Percentiles rank a stretch among this genome's conserved stretches.
Evolutionary conservation across 345 rosid species (phyloP).

Genomic region (Arabidopsis suecica): DNA sequence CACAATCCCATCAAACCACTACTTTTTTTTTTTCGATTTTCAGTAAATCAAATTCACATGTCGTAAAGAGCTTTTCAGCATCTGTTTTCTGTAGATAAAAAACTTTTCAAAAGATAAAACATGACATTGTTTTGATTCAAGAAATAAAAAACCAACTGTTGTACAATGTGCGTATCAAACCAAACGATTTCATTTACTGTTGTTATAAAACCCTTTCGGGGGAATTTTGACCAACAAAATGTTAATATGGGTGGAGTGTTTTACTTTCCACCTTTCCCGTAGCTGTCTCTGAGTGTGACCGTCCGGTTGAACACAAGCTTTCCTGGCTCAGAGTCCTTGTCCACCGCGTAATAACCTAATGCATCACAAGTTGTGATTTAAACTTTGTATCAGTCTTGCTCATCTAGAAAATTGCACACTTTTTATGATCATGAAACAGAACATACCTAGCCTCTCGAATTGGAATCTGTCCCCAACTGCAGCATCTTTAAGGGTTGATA

Average conservation of each 20-base stretch:
- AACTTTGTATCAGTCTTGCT: not conserved
- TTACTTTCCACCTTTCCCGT: conserved; percentile 60
- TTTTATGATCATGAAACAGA: conserved; percentile 1
- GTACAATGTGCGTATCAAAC: conserved; percentile 28
- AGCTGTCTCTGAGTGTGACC: conserved; percentile 70
- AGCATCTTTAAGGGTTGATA: conserved; percentile 63
- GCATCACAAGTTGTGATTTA: conserved; percentile 33
- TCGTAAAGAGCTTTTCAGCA: not conserved
- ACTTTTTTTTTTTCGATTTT: conserved; percentile 11
- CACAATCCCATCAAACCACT: conserved; percentile 30
- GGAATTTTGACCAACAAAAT: conserved; percentile 15
- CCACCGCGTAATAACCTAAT: conserved; percentile 81
- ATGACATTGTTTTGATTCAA: not conserved
- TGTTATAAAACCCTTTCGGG: not conserved
- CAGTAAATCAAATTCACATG: conserved; percentile 29
- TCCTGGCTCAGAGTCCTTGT: conserved; percentile 73
- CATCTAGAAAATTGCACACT: not conserved
- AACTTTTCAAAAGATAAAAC: not conserved
- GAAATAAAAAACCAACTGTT: not conserved
- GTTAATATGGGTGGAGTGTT: conserved; percentile 1
- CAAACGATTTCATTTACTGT: conserved; percentile 30
- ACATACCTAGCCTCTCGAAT: conserved; percentile 89
- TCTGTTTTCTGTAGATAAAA: not conserved
- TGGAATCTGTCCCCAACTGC: conserved; percentile 75
- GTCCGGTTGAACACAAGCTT: conserved; percentile 88